Base-by-base conservation (phyloP, 2,329 filamentous ascomycete genomes). In the Ophiostoma tasmaniense region DNA sequence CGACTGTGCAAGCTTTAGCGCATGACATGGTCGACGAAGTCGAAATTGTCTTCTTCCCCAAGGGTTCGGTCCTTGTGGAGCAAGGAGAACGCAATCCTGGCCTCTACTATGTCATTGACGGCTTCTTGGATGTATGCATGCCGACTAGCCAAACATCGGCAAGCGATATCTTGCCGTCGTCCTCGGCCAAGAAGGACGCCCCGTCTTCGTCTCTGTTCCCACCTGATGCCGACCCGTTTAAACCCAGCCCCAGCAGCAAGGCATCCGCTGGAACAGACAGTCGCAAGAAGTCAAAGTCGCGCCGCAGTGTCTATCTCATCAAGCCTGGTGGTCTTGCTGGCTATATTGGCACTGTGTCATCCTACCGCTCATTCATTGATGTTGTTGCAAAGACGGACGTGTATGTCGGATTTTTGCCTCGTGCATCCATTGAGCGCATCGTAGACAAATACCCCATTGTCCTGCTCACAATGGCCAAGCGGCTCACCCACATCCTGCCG, bases 361-460 rank as follows among this genome's bases (percentile, higher is more conserved):
- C 93, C 0, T 97, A 97, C 76, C 85, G 95, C 33, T 99, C 95
- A 0, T 97, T 98, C 76, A 95, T 97, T 25, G 94, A 98, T 76
- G 93, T 99, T 1, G 90, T 94, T 50, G 96, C 95, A 2, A 98
- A 98, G 80, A 99, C 96, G 0, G 95, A 99, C 78, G 95, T 98
- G 1, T 98, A 97, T 75, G 95, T 99, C 17, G 95, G 95, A 0
- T 99, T 99, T 73, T 81, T 99, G 14, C 95, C 95, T 0, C 86
- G 93, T 37, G 85, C 88, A 0, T 91, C 93, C 0, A 83, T 99
- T 35, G 95, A 99, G 76, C 87, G 93, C 72, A 95, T 99, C 64
- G 92, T 96, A 1, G 95, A 99, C 73, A 89, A 88, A 73, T 95
- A 97, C 75, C 95, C 95, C 0, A 91, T 97, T 55, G 90, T 98